Conservation (phyloP, 1,284 basidiomycete species). For the Ceratobasidium sp. region DNA sequence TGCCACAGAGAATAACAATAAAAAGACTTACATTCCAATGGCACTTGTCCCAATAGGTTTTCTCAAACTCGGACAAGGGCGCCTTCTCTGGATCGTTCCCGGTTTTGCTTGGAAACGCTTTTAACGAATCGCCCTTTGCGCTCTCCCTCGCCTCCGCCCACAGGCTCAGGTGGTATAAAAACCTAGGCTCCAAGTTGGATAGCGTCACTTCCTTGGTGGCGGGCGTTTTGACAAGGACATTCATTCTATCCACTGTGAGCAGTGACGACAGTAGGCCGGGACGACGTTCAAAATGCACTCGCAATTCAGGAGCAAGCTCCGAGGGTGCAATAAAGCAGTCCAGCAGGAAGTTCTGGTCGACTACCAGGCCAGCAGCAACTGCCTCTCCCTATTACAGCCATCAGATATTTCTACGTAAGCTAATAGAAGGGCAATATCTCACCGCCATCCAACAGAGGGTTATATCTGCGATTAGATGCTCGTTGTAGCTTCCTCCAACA, state of each 20-base stretch:
- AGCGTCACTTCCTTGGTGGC: slow-evolving; percentile 7
- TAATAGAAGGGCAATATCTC: background rate
- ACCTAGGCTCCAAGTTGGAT: slow-evolving; percentile 2
- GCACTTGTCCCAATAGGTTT: slow-evolving; percentile 19
- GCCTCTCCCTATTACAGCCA: slow-evolving; percentile 19
- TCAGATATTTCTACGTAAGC: background rate
- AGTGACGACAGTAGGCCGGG: background rate
- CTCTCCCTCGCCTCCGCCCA: slow-evolving; percentile 17
- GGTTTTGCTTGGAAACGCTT: slow-evolving; percentile 2
- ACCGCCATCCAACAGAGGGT: slow-evolving; percentile 40
- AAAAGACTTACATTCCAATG: slow-evolving; percentile 16
- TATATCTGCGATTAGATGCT: slow-evolving; percentile 36
- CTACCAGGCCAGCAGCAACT: background rate
- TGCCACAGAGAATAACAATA: background rate
- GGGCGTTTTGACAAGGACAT: background rate
- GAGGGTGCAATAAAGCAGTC: background rate
- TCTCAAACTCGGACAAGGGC: slow-evolving; percentile 6
- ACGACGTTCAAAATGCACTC: slow-evolving; percentile 24
- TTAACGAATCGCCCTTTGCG: background rate
- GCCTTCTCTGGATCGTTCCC: slow-evolving; percentile 7
- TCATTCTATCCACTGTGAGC: slow-evolving; percentile 28
- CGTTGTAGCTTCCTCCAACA: slow-evolving; percentile 38
- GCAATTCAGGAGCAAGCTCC: background rate
- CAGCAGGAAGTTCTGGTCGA: slow-evolving; percentile 8
- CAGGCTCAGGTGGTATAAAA: slow-evolving; percentile 21